Conservation (phyloP, 495 filamentous ascomycete species). For the Hyaloscypha bicolor region DNA sequence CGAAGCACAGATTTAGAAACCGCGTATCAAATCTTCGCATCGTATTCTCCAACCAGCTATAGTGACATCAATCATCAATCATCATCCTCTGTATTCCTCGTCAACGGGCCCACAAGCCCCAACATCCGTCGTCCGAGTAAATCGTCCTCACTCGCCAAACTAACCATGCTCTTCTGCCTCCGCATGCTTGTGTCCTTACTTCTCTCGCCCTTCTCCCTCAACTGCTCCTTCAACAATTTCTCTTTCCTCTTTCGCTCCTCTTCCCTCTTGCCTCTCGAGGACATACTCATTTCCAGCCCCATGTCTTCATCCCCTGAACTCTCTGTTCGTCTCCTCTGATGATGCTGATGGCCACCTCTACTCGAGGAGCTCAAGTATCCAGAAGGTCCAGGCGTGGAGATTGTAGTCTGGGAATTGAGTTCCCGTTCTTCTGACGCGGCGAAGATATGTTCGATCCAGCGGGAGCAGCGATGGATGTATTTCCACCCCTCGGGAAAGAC, state of each 20-base stretch:
- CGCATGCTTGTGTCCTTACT: slow-evolving; percentile 29
- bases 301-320: slow-evolving; percentile 79
- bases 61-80: slow-evolving; percentile 13
- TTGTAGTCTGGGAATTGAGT: slow-evolving; percentile 8
- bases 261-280: slow-evolving; percentile 33
- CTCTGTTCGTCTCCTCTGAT: slow-evolving; percentile 44
- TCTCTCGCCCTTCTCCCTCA: slow-evolving; percentile 35
- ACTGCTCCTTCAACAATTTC: slow-evolving; percentile 32
- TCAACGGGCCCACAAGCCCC: slow-evolving; percentile 76
- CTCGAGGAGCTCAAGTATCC: slow-evolving; percentile 13
- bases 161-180: slow-evolving; percentile 58
- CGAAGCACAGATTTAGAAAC: no score
- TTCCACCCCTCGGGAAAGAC: slow-evolving; percentile 87
- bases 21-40: background rate
- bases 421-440: slow-evolving; percentile 47
- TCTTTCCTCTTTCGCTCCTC: slow-evolving; percentile 25
- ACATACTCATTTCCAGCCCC: slow-evolving; percentile 78
- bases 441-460: slow-evolving; percentile 79
- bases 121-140: slow-evolving; percentile 83
- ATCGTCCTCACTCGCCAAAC: slow-evolving; percentile 82
- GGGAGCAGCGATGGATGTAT: slow-evolving; percentile 70
- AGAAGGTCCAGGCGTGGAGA: slow-evolving; percentile 11
- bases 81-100: slow-evolving; percentile 60
- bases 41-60: background rate
- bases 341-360: slow-evolving; percentile 35